These are phyloP conservation scores for Trichoderma endophyticum DNA, from an alignment of 2,329 filamentous ascomycete species.

Conservation along the genomic window DNA sequence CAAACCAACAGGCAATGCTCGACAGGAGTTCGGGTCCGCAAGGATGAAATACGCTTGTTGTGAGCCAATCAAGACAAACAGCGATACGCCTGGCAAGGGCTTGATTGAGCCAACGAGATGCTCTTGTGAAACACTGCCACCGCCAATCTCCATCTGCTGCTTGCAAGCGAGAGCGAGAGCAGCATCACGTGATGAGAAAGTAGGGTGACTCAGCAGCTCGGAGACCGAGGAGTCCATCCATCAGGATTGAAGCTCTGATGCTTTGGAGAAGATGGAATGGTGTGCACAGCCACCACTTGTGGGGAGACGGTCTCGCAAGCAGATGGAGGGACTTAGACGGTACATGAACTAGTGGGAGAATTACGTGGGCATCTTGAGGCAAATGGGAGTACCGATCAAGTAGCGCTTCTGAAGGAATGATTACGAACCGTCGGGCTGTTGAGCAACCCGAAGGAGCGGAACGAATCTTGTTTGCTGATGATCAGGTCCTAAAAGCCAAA, in stretches of 20 bases:
- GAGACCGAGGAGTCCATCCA: conserved; percentile 6
- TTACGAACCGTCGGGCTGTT: conserved; percentile 15
- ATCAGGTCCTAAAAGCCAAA: background rate
- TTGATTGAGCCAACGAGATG: background rate
- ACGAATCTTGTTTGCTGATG: background rate
- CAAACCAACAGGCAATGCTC: conserved; percentile 1
- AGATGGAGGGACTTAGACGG: background rate
- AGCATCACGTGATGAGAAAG: background rate
- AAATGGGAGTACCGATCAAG: background rate
- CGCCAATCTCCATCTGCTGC: background rate
- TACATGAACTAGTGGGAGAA: background rate
- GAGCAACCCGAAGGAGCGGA: conserved; percentile 7
- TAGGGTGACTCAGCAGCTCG: background rate
- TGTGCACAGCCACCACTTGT: conserved; percentile 12
- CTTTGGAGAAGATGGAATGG: background rate
- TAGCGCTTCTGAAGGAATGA: background rate
- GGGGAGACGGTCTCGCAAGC: background rate
- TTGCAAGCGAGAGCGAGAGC: background rate
- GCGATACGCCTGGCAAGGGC: conserved; percentile 1
- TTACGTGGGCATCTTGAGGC: background rate
- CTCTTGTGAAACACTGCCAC: conserved; percentile 14
- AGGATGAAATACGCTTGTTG: background rate
- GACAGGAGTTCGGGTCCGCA: background rate
- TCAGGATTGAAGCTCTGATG: background rate
- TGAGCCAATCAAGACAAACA: conserved; percentile 1